Base-by-base conservation (phyloP, 768 basidiomycete species). In the Auriscalpium microsporum region DNA sequence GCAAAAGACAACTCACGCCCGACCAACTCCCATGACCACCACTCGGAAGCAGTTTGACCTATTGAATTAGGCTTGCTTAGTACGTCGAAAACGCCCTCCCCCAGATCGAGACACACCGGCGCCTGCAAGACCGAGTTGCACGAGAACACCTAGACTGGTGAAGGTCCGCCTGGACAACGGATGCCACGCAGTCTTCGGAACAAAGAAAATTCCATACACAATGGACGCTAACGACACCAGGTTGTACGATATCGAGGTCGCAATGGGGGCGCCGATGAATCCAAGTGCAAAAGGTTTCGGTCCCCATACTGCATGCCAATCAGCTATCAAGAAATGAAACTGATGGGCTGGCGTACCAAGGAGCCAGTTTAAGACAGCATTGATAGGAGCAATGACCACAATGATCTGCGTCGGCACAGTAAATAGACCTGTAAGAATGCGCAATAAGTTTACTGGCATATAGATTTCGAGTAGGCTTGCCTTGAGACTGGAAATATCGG, bases 1-100 rank as follows among this genome's bases (percentile, higher is more conserved):
- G 8, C 53, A 34, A 28, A 14, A 2, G 48, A 33, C 17, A 42
- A 73, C 74, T 64, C 51, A 78, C 69, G 69, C 21, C 84, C 85
- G 35, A 88, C 70, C 7, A 92, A 77, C 70, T 96, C 94, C 95
- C 95, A 95, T 40, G 87, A 86, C 93, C 94, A 97, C 95, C 94
- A 98, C 69, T 96, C 95, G 4, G 82, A 84, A 1, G 90, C 90
- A 4, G 82, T 86, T 68, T 93, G 91, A 0, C 83, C 83, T 77
- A 58, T 44, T 33, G 11, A 17, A 5, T 42, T 11, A 48, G 10
- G 16, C 13, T 17, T 11, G 50, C 28, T 28, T 7, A 28, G 28
- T 3, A 28, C 28, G 5, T 28, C 28, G 28, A 28, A 28, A 28
- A 28, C 5, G 28, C 28, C 28, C 28, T 4, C 4, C 4, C 28